phyloP scores from a whole-genome alignment of 257 asterid genomes.

The Solanum chmielewskii region DNA sequence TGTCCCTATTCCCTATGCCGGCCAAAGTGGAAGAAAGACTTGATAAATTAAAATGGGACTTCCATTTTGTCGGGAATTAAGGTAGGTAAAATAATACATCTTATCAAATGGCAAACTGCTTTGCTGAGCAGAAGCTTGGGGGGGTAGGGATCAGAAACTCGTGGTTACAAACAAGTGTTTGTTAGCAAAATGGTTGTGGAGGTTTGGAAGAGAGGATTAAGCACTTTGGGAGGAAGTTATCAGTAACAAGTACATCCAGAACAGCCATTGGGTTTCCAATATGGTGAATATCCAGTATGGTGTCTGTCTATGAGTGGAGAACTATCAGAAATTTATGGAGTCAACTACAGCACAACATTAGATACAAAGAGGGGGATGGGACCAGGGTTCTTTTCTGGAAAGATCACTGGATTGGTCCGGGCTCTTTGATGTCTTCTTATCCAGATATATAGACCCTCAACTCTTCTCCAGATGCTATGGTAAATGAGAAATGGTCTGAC shows the following conservation, averaged over 20 bases:
- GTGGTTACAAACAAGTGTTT: too few relatives aligned
- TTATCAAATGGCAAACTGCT: background rate
- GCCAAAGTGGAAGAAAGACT: background rate
- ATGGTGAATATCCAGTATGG: background rate
- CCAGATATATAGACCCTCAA: background rate
- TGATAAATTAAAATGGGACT: background rate
- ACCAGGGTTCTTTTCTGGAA: background rate
- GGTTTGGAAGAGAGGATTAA: background rate
- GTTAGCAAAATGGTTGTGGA: background rate
- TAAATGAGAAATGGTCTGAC: background rate
- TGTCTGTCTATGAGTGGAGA: background rate
- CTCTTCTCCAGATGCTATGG: background rate
- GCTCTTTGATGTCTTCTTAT: background rate
- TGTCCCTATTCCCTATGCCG: background rate
- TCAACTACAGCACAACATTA: background rate
- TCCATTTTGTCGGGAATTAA: background rate
- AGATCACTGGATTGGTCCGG: background rate
- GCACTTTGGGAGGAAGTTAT: background rate
- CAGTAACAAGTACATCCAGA: background rate
- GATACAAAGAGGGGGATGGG: background rate
- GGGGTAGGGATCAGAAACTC: too few relatives aligned
- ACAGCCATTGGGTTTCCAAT: background rate
- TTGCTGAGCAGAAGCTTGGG: background rate
- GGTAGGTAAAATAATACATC: background rate
- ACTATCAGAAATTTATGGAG: background rate